phyloP scores from a whole-genome alignment of 2,329 filamentous ascomycete genomes.

The Xylariaceae sp. region DNA sequence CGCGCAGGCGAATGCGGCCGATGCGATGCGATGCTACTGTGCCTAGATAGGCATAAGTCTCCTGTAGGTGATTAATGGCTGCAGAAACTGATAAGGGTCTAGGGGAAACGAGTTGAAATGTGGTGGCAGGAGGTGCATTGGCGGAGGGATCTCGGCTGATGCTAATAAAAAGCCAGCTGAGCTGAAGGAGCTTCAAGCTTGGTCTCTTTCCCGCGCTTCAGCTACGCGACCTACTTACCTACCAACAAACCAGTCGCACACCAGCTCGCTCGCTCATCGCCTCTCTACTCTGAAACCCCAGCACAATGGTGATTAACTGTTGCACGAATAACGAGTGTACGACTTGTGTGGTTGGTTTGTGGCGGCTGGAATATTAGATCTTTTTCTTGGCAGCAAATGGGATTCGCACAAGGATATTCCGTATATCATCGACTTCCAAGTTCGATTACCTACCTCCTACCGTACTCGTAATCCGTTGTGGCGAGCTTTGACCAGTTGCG shows the following conservation, averaged over 20 bases:
- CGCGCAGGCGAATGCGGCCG: slow-evolving; percentile 32
- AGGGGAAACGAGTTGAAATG: slow-evolving; percentile 4
- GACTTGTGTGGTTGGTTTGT: background rate
- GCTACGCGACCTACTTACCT: background rate
- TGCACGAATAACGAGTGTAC: background rate
- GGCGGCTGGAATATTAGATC: background rate
- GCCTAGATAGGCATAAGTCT: slow-evolving; percentile 7
- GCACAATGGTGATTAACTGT: background rate
- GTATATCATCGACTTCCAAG: background rate
- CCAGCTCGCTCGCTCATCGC: too few relatives aligned
- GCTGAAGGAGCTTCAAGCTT: slow-evolving; percentile 13
- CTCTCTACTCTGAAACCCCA: background rate
- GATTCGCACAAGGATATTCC: slow-evolving; percentile 9
- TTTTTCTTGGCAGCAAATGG: slow-evolving; percentile 1
- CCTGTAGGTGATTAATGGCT: slow-evolving; percentile 9
- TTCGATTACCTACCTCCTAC: background rate
- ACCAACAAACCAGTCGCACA: too few relatives aligned
- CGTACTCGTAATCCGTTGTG: background rate
- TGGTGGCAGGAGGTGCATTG: slow-evolving; percentile 10
- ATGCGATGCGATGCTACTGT: slow-evolving; percentile 23
- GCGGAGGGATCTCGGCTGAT: slow-evolving; percentile 1
- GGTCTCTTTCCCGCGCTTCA: background rate
- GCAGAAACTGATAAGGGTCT: slow-evolving; percentile 2
- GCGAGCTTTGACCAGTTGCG: background rate
- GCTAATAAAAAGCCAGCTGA: slow-evolving; percentile 4